Base-by-base conservation (phyloP, 2,329 filamentous ascomycete genomes). In the Hypoxylon rubiginosum region DNA sequence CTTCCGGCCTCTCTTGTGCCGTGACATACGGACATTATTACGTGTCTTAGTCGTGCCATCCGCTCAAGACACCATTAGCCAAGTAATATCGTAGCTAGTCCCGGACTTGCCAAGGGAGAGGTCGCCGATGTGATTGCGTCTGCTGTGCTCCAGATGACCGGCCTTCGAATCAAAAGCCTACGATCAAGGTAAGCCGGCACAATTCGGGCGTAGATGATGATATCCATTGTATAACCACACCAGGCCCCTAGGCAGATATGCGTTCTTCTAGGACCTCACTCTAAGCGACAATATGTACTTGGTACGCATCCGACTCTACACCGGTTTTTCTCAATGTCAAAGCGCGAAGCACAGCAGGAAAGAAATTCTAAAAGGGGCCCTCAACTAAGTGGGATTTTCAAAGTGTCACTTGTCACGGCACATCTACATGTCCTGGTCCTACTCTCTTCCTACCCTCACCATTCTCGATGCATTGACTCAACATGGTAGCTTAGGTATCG, bases 11-110 rank as follows among this genome's bases (percentile, higher is more conserved):
- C 11, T 41, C 24, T 7, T 30, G 4, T 7, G 9, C 30, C 21
- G 24, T 19, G 30, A 21, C 41, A 63, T 55, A 59, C 15, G 28
- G 19, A 36, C 43, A 26, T 34, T 17, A 28, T 26, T 53, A 39
- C 15, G 15, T 45, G 46, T 34, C 26, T 43, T 17, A 13, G 36
- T 10, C 34, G 19, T 39, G 30, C 15, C 36, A 54, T n/a, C 34
- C 32, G 21, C 19, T 43, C 51, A 10, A 41, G 19, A 17, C 34
- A 17, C 21, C 36, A 43, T 9, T 19, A 43, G 7, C 34, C 46
- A 28, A 17, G 21, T 15, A 17, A n/a, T 54, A 13, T 30, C 17
- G 51, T 30, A n/a, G 11, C 3, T 10, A 10, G 11, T 15, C 21
- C 26, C 34, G 9, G n/a, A n/a, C 19, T 43, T 41, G 15, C 4